A percentile compares a stretch with the other conserved stretches of the same genome.
These are phyloP conservation scores for Massariosphaeria phaeospora DNA, from an alignment of 495 filamentous ascomycete genomes.

Conservation along the genomic window DNA sequence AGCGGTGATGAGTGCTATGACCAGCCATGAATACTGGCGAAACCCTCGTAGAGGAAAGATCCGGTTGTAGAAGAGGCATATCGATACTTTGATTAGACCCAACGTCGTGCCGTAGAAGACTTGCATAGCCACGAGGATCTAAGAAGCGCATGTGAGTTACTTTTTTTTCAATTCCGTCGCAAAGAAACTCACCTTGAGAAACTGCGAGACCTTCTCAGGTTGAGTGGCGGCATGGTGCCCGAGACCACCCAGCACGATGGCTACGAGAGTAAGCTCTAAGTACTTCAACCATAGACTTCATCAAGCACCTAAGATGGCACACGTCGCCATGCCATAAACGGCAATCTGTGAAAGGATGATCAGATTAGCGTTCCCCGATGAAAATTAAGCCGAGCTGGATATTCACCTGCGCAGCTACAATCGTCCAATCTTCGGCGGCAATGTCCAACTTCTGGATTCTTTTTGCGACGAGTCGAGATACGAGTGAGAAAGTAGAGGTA, in stretches of 20 bases:
- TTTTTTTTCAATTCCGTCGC: not conserved
- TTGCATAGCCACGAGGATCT: constrained; percentile 12
- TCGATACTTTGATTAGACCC: constrained; percentile 14
- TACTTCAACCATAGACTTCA: not conserved
- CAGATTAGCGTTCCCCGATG: not conserved
- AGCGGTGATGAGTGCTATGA: not conserved
- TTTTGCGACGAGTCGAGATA: constrained; percentile 14
- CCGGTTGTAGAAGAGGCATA: constrained; percentile 18
- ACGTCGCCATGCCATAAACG: constrained; percentile 9
- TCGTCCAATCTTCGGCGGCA: constrained; percentile 1
- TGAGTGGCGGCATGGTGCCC: constrained; percentile 3
- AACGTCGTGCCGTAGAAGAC: constrained; percentile 9
- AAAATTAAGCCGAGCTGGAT: not conserved
- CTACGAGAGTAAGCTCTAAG: not conserved
- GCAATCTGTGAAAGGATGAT: not conserved
- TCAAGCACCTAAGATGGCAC: constrained; percentile 1
- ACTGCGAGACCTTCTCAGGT: not conserved
- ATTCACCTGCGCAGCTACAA: constrained; percentile 7
- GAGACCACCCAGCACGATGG: constrained; percentile 4
- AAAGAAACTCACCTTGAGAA: constrained; percentile 1
- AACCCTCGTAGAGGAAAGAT: constrained; percentile 15
- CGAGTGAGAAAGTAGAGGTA: constrained; percentile 6
- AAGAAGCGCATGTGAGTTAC: not conserved
- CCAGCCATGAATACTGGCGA: constrained; percentile 1
- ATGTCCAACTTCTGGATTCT: constrained; percentile 8